Percentiles rank a stretch among this genome's conserved stretches.
These are phyloP conservation scores for Paralagenidium karlingii DNA, from an alignment of 352 stramenopile species.

Conservation along the genomic window DNA sequence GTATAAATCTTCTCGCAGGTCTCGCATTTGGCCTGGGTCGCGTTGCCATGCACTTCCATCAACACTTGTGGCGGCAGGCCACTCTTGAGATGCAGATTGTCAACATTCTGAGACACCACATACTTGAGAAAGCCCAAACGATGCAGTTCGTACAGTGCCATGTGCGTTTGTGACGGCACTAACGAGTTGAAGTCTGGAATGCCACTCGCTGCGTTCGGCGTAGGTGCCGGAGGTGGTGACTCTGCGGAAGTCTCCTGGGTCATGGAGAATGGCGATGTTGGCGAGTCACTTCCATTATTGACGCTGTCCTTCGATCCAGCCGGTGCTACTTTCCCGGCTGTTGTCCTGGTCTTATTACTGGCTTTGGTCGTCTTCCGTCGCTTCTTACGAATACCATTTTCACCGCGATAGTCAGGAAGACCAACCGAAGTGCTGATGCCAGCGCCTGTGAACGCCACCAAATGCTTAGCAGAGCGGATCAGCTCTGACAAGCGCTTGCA, in stretches of 20 bases:
- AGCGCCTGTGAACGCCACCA: slow-evolving; percentile 72
- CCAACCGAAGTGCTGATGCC: slow-evolving; percentile 71
- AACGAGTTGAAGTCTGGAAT: slow-evolving; percentile 57
- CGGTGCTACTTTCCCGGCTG: neutral
- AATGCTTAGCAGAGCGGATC: slow-evolving; percentile 40
- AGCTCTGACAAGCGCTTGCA: slow-evolving; percentile 44
- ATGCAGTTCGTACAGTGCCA: slow-evolving; percentile 68
- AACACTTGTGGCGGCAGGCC: slow-evolving; percentile 32
- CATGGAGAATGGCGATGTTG: slow-evolving; percentile 1
- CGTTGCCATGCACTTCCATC: slow-evolving; percentile 75
- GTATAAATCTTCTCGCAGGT: slow-evolving; percentile 80
- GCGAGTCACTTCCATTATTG: too few relatives aligned
- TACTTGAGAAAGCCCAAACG: slow-evolving; percentile 60
- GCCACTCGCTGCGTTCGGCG: neutral
- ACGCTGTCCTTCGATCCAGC: neutral
- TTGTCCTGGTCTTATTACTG: neutral
- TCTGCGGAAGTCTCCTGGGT: neutral
- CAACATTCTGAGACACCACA: slow-evolving; percentile 73
- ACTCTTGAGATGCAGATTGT: slow-evolving; percentile 78
- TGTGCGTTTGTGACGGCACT: slow-evolving; percentile 66
- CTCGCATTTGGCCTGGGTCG: slow-evolving; percentile 69
- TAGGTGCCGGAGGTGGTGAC: too few relatives aligned
- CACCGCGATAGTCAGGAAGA: slow-evolving; percentile 71
- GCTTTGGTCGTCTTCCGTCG: slow-evolving; percentile 1
- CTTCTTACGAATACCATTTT: slow-evolving; percentile 47